Conservation (phyloP, 2,329 filamentous ascomycete genomes). For the Graphium sp. region DNA sequence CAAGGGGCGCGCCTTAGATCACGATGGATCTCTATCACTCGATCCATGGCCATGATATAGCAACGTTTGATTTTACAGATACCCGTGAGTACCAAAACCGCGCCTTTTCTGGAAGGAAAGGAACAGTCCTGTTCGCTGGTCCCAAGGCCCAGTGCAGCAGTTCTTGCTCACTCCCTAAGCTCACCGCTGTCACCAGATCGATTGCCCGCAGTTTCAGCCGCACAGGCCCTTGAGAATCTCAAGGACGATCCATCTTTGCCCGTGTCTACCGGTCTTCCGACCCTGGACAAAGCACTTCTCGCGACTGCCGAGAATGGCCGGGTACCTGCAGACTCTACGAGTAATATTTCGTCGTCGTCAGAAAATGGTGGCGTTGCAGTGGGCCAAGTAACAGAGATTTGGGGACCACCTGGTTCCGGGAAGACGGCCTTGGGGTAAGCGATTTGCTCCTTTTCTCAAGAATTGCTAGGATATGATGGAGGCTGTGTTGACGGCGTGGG, state of each 20-base stretch:
- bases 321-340: neutral
- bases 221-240: slow-evolving; percentile 49
- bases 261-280: slow-evolving; percentile 36
- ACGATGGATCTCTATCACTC: slow-evolving; percentile 37
- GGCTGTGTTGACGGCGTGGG: no score
- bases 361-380: slow-evolving; percentile 43
- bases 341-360: slow-evolving; percentile 11
- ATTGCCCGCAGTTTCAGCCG: slow-evolving; percentile 60
- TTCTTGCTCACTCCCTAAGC: no score
- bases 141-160: no score
- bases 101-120: no score
- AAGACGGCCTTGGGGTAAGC: slow-evolving; percentile 71
- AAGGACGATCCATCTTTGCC: slow-evolving; percentile 29
- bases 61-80: slow-evolving; percentile 38
- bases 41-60: slow-evolving; percentile 41
- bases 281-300: slow-evolving; percentile 30
- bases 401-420: slow-evolving; percentile 71
- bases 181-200: slow-evolving; percentile 38
- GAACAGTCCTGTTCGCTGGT: no score
- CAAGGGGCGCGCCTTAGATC: no score
- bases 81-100: slow-evolving; percentile 37
- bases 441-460: slow-evolving; percentile 4
- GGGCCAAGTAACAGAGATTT: slow-evolving; percentile 72
- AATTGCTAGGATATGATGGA: no score
- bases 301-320: neutral